Base-by-base conservation (phyloP, 2,329 filamentous ascomycete species). In the Erysiphe pulchra region DNA sequence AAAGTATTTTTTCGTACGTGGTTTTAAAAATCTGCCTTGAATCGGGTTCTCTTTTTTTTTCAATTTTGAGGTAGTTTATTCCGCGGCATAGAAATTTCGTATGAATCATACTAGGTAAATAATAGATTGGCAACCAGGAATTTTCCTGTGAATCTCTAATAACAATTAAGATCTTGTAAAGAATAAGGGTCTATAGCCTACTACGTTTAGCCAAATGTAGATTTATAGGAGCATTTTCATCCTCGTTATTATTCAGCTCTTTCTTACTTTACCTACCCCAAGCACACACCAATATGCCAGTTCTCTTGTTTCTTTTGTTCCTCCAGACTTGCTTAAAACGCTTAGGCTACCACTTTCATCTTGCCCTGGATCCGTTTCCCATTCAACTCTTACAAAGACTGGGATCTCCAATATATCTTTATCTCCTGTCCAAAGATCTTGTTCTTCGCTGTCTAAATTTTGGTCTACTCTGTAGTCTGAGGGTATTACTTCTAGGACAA, bases 221-320 rank as follows among this genome's bases (percentile, higher is more conserved):
- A 28, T 7, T 28, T 5, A 9, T 28, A 1, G 24, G 4, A 7
- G 24, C 4, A 28, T 28, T 28, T 28, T 34, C 33, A 14, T 5
- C n/a, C 6, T n/a, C 6, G 5, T 34, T 8, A 34, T 2, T 14
- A 6, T 34, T 34, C 33, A 34, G 33, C 33, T 62, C 57, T 67
- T 65, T 52, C 64, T 71, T 55, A 95, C 90, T 55, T 76, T 76
- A 10, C 90, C 90, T 47, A 92, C 72, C 3, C 87, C 87, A 33
- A 95, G 66, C 17, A 92, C 85, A 63, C 82, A 85, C 90, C 90
- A 98, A 62, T 93, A 95, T 46, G 85, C 85, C 61, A 95, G 64
- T 59, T 95, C 90, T 56, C 80, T 73, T 65, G 77, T 87, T 62
- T 87, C 81, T 59, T 70, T 77, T 42, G 66, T 72, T 40, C 72